These are phyloP conservation scores for Boletellus ananas DNA, from an alignment of 768 basidiomycete species.

Conservation along the genomic window DNA sequence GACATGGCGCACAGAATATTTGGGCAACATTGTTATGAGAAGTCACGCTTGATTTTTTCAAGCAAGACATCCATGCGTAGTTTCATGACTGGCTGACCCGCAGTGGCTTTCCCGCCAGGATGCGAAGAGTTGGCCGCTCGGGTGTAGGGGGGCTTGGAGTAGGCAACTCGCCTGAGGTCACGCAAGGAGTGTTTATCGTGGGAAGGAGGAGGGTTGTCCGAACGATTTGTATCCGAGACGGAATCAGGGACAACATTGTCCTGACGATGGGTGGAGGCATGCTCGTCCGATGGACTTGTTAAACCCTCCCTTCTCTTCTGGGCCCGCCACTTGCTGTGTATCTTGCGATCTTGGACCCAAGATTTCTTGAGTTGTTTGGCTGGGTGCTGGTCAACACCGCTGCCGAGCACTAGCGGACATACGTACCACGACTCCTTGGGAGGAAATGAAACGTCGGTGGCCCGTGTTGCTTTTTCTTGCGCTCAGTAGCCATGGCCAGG, in stretches of 20 bases:
- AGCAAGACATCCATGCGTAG: slow-evolving; percentile 83
- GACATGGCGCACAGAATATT: slow-evolving; percentile 1
- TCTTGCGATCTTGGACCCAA: slow-evolving; percentile 75
- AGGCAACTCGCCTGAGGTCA: slow-evolving; percentile 59
- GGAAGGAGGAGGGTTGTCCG: slow-evolving; percentile 5
- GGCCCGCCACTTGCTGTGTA: slow-evolving; percentile 74
- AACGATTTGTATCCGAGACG: background rate
- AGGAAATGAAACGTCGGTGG: slow-evolving; percentile 72
- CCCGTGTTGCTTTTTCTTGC: slow-evolving; percentile 35
- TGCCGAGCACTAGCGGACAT: background rate
- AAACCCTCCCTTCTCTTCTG: slow-evolving; percentile 55
- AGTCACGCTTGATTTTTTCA: slow-evolving; percentile 75
- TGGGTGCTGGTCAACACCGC: slow-evolving; percentile 27
- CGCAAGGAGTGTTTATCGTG: slow-evolving; percentile 40
- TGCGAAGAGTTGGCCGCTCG: slow-evolving; percentile 47
- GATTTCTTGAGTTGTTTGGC: slow-evolving; percentile 78
- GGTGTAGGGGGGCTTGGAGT: slow-evolving; percentile 53
- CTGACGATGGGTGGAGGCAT: background rate
- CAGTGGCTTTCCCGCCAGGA: slow-evolving; percentile 29
- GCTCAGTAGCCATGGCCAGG: slow-evolving; percentile 6
- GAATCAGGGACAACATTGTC: background rate
- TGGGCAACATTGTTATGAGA: slow-evolving; percentile 27
- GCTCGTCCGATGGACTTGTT: slow-evolving; percentile 6
- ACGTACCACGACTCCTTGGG: slow-evolving; percentile 58
- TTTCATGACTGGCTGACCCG: slow-evolving; percentile 73